Percentiles rank a stretch among this genome's conserved stretches.
phyloP scores from a whole-genome alignment of 345 rosid genomes.

The Brassica cretica region DNA sequence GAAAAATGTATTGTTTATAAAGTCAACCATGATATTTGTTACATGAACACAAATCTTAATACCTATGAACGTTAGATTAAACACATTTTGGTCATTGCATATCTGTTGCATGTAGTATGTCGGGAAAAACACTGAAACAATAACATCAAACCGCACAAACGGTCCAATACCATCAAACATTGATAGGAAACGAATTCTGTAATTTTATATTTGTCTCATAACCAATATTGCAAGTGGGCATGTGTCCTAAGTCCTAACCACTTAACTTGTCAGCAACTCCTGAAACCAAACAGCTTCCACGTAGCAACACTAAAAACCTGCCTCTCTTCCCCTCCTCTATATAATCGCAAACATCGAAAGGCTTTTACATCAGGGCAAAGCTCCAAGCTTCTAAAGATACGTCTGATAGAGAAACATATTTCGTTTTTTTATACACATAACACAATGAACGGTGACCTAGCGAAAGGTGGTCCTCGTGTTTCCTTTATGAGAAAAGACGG shows the following conservation, averaged over 20 bases:
- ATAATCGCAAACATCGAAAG: slow-evolving; percentile 15
- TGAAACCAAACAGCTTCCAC: slow-evolving; percentile 30
- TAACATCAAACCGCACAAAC: slow-evolving; percentile 26
- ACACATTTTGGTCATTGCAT: neutral
- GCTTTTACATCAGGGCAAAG: neutral
- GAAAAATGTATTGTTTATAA: neutral
- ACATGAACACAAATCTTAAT: neutral
- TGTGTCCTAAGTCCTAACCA: slow-evolving; percentile 18
- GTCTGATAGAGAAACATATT: slow-evolving; percentile 9
- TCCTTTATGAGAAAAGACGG: neutral
- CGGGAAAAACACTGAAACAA: slow-evolving; percentile 23
- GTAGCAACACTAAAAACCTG: slow-evolving; percentile 16
- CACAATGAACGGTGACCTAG: slow-evolving; percentile 13
- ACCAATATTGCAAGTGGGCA: slow-evolving; percentile 33
- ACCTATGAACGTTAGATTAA: neutral
- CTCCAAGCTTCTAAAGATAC: slow-evolving; percentile 6
- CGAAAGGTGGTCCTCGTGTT: neutral
- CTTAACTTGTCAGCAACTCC: slow-evolving; percentile 24
- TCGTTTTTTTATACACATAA: neutral
- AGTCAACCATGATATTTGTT: neutral
- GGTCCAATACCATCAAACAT: slow-evolving; percentile 37
- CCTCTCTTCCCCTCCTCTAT: neutral
- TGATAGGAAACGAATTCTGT: neutral
- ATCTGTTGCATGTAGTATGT: slow-evolving; percentile 4
- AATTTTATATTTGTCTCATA: neutral